These are phyloP conservation scores for Bisporella sp. DNA, from an alignment of 2,329 filamentous ascomycete species.

Conservation along the genomic window DNA sequence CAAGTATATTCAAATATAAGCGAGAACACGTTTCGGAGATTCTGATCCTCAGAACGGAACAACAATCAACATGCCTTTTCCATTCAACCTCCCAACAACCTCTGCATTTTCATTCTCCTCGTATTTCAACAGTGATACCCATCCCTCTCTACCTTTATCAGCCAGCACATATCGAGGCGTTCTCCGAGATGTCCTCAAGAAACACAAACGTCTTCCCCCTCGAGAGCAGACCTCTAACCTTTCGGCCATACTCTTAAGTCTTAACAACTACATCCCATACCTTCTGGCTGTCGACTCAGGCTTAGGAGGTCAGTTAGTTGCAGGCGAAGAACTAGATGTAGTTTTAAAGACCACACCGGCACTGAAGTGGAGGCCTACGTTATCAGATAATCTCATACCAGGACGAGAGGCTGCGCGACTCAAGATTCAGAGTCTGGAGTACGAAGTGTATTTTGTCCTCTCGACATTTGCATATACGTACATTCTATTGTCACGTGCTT, in stretches of 20 bases:
- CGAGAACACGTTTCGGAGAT: background rate
- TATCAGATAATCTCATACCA: constrained; percentile 58
- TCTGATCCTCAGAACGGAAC: background rate
- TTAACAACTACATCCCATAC: constrained; percentile 78
- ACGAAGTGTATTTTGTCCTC: constrained; percentile 75
- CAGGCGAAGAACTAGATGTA: constrained; percentile 59
- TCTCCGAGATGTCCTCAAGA: constrained; percentile 76
- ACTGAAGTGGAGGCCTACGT: constrained; percentile 79
- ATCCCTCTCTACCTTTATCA: constrained; percentile 79
- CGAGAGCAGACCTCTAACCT: constrained; percentile 65
- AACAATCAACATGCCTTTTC: constrained; percentile 66
- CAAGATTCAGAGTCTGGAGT: constrained; percentile 66
- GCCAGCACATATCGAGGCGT: constrained; percentile 80
- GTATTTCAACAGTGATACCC: constrained; percentile 70
- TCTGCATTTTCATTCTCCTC: constrained; percentile 77
- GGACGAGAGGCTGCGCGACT: constrained; percentile 60
- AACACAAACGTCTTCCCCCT: constrained; percentile 77
- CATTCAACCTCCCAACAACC: constrained; percentile 82
- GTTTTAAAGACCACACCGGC: constrained; percentile 53
- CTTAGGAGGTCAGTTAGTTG: constrained; percentile 47
- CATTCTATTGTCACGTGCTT: constrained; percentile 62
- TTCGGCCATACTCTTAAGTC: constrained; percentile 56
- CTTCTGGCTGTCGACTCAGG: constrained; percentile 71
- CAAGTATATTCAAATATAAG: background rate
- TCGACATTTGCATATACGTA: constrained; percentile 71